phyloP scores from a whole-genome alignment of 768 basidiomycete genomes.

The Psilocybe cyanescens region DNA sequence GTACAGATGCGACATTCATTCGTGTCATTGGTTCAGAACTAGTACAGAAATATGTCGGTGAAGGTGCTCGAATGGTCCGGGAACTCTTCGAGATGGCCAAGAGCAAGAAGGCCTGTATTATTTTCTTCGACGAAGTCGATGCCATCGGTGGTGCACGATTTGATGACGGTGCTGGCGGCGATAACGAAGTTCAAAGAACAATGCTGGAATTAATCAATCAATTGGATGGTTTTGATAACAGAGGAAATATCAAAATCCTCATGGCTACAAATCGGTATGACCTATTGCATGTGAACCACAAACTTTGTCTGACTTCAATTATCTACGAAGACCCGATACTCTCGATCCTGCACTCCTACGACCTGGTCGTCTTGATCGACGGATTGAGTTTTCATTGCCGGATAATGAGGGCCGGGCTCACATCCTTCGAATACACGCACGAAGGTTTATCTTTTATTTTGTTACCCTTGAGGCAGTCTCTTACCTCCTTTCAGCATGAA shows the following conservation, averaged over 20 bases:
- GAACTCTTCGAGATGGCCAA: slow-evolving; percentile 99
- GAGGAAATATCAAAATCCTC: slow-evolving; percentile 99
- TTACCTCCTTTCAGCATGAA: slow-evolving; percentile 62
- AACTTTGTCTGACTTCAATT: neutral
- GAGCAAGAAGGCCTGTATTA: slow-evolving; percentile 98
- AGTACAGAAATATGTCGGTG: slow-evolving; percentile 99
- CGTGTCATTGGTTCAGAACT: slow-evolving; percentile 98
- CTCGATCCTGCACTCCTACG: slow-evolving; percentile 95
- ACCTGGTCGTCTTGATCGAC: slow-evolving; percentile 93
- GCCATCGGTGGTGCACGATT: slow-evolving; percentile 98
- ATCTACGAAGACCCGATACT: slow-evolving; percentile 81
- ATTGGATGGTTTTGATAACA: slow-evolving; percentile 95
- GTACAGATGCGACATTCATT: slow-evolving; percentile 99
- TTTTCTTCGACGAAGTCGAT: slow-evolving; percentile 99
- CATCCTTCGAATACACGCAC: slow-evolving; percentile 94
- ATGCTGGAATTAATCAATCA: slow-evolving; percentile 99
- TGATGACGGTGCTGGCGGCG: slow-evolving; percentile 98
- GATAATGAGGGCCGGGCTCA: slow-evolving; percentile 97
- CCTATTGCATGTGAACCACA: neutral
- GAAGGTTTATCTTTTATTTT: slow-evolving; percentile 59
- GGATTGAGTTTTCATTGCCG: slow-evolving; percentile 95
- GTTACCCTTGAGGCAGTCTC: neutral
- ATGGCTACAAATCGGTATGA: slow-evolving; percentile 97
- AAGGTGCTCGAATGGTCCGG: slow-evolving; percentile 98
- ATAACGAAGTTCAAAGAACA: slow-evolving; percentile 98